These are phyloP conservation scores for Boechera stricta DNA, from an alignment of 345 rosid genomes.

Conservation along the genomic window DNA sequence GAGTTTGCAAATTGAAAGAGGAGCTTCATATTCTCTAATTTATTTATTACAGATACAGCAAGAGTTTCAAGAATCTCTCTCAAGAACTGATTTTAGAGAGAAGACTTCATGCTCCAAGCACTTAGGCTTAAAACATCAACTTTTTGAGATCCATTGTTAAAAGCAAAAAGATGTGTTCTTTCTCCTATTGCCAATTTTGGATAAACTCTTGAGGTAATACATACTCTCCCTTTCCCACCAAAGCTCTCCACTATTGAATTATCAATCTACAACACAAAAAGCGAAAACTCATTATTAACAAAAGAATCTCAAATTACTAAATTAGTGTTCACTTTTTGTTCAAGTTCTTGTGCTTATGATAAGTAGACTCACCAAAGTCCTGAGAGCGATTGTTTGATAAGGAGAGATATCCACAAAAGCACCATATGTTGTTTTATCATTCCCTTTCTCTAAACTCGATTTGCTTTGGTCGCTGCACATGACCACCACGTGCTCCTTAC, in stretches of 20 bases:
- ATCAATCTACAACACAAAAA: slow-evolving; percentile 59
- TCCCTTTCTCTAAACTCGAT: slow-evolving; percentile 49
- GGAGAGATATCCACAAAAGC: slow-evolving; percentile 61
- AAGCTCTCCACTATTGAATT: slow-evolving; percentile 83
- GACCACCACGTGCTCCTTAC: slow-evolving; percentile 52
- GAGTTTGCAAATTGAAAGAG: slow-evolving; percentile 26
- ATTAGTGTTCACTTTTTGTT: not conserved
- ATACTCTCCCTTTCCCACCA: slow-evolving; percentile 65
- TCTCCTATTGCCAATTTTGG: slow-evolving; percentile 55
- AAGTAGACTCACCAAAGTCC: slow-evolving; percentile 62
- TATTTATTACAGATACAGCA: slow-evolving; percentile 24
- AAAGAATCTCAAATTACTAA: not conserved
- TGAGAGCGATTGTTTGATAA: slow-evolving; percentile 52
- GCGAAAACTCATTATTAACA: not conserved
- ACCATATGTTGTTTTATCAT: slow-evolving; percentile 61
- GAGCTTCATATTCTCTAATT: slow-evolving; percentile 20
- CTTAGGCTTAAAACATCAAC: slow-evolving; percentile 50
- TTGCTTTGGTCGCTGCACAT: slow-evolving; percentile 79
- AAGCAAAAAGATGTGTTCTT: slow-evolving; percentile 55
- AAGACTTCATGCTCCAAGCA: slow-evolving; percentile 79
- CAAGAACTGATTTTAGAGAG: slow-evolving; percentile 17
- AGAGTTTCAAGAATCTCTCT: slow-evolving; percentile 33
- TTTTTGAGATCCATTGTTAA: slow-evolving; percentile 61
- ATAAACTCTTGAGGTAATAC: slow-evolving; percentile 78
- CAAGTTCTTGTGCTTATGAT: not conserved